Evolutionary conservation across 139 green algal genomes (phyloP).

Genomic region (Tetradesmus lagerheimii): DNA sequence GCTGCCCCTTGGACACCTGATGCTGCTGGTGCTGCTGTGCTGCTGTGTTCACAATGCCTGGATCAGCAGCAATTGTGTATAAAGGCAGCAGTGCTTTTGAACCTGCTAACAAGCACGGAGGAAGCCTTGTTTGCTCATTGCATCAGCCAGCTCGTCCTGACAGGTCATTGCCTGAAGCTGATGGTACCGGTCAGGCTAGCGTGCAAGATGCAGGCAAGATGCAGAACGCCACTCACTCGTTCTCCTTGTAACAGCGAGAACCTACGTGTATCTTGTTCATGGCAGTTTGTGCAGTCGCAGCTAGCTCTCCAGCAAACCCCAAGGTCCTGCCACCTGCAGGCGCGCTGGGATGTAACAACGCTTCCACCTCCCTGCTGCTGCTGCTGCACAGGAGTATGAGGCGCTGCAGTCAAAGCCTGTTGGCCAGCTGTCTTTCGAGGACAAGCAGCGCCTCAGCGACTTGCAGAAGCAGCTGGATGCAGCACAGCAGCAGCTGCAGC

Average conservation of each 20-base stretch:
- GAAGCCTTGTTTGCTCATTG: too few species aligned
- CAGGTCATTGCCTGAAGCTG: neutral
- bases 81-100: neutral
- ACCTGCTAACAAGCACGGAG: neutral
- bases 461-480: slow-evolving; percentile 35
- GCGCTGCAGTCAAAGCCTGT: slow-evolving; percentile 38
- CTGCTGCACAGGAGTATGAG: slow-evolving; percentile 44
- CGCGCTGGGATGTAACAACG: neutral
- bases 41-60: neutral
- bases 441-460: slow-evolving; percentile 22
- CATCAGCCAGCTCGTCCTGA: neutral
- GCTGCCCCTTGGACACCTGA: neutral
- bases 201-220: neutral
- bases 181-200: neutral
- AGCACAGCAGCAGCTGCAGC: slow-evolving; percentile 35
- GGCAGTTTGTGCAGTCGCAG: neutral
- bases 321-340: neutral
- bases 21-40: neutral
- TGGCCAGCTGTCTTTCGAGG: neutral
- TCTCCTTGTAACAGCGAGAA: too few species aligned
- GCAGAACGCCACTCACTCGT: neutral
- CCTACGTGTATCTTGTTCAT: too few species aligned
- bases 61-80: neutral
- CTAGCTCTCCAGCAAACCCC: neutral
- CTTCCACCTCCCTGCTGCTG: neutral